phyloP scores from a whole-genome alignment of 345 rosid species.

The Noccaea bulbosa region DNA sequence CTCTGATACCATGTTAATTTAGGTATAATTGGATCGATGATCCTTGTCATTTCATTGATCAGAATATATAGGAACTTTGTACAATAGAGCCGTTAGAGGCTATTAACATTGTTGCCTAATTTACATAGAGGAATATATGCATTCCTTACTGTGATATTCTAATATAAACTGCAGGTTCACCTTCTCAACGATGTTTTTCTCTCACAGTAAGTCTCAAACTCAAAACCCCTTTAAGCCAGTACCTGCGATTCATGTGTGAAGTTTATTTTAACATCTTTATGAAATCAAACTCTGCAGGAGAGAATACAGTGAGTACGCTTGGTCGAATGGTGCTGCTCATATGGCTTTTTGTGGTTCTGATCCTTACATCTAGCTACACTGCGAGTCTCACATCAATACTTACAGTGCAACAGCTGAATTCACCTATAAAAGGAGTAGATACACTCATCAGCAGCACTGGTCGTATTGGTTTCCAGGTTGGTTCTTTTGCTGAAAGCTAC shows the following conservation, averaged over 20 bases:
- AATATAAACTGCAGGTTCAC: slow-evolving; percentile 64
- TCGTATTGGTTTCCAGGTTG: slow-evolving; percentile 76
- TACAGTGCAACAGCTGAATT: slow-evolving; percentile 82
- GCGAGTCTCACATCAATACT: slow-evolving; percentile 94
- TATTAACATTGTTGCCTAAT: too few species aligned
- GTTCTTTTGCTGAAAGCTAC: slow-evolving; percentile 79
- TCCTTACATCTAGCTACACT: slow-evolving; percentile 85
- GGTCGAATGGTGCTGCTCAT: slow-evolving; percentile 81
- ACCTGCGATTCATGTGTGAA: neutral
- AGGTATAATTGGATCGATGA: neutral
- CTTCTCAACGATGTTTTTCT: slow-evolving; percentile 84
- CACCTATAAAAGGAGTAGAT: slow-evolving; percentile 84
- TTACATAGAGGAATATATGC: neutral
- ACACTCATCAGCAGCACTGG: slow-evolving; percentile 59
- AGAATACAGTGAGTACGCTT: slow-evolving; percentile 77
- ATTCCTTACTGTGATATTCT: too few species aligned
- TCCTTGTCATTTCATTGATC: too few species aligned
- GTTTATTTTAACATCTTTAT: slow-evolving; percentile 21
- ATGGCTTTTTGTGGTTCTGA: slow-evolving; percentile 88
- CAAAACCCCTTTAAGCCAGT: slow-evolving; percentile 19
- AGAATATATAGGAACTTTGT: too few species aligned
- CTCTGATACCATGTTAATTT: neutral
- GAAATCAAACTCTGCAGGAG: slow-evolving; percentile 58
- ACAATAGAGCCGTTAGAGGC: neutral
- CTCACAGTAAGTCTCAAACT: slow-evolving; percentile 69